Conservation (phyloP, 2,329 filamentous ascomycete genomes). For the Hypoxylon sp. region DNA sequence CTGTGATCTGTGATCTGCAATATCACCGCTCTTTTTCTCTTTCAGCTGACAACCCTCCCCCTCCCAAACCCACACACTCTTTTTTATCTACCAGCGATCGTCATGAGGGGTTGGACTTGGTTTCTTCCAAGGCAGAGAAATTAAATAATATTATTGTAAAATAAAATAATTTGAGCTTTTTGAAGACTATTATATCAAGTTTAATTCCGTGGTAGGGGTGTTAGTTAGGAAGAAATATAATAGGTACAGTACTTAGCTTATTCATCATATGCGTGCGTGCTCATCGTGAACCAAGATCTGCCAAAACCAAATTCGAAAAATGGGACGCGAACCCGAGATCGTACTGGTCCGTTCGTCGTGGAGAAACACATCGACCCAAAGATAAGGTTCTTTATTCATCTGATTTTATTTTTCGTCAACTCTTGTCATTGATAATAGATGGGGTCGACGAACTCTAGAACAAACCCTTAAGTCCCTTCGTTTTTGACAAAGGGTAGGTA, state of each 20-base stretch:
- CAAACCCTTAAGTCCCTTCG: too few species aligned
- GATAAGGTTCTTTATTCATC: too few species aligned
- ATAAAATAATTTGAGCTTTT: too few species aligned
- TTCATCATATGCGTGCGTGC: constrained; percentile 7
- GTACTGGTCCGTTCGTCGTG: constrained; percentile 16
- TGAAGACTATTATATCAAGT: too few species aligned
- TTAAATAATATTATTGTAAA: too few species aligned
- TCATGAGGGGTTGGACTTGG: background rate
- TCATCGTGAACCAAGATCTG: constrained; percentile 6
- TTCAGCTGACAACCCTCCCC: constrained; percentile 5
- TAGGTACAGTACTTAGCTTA: too few species aligned
- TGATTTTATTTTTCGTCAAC: constrained; percentile 29
- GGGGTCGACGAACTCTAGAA: too few species aligned
- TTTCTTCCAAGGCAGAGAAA: constrained; percentile 9
- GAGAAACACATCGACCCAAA: constrained; percentile 24
- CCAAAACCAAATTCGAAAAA: constrained; percentile 10
- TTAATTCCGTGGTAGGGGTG: too few species aligned
- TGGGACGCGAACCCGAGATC: too few species aligned
- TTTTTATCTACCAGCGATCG: constrained; percentile 8
- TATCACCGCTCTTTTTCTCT: constrained; percentile 1
- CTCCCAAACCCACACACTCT: constrained; percentile 1
- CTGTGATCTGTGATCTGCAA: constrained; percentile 23
- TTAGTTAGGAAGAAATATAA: too few species aligned
- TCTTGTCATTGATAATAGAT: too few species aligned
- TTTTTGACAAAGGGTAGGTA: constrained; percentile 13